A percentile compares a stretch with the other conserved stretches of the same genome.
phyloP scores from a whole-genome alignment of 495 filamentous ascomycete genomes.

The Tuber calosporum region DNA sequence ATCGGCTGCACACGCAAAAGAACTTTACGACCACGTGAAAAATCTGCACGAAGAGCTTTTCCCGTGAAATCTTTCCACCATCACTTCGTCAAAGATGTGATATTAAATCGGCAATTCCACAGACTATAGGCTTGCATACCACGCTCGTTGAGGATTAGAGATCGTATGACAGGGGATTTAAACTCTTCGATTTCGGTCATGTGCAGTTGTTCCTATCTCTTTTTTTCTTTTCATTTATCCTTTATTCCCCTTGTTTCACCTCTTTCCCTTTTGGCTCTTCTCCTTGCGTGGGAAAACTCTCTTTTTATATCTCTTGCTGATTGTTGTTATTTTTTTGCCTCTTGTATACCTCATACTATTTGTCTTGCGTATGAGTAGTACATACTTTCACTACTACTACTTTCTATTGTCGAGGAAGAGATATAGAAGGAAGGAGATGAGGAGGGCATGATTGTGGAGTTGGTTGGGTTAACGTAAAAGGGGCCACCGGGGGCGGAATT shows the following conservation, averaged over 20 bases:
- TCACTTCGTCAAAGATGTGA: not conserved
- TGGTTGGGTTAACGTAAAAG: not conserved
- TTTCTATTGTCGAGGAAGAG: conserved; percentile 10
- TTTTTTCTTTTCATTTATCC: not conserved
- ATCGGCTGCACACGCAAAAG: conserved; percentile 38
- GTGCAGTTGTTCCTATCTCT: not conserved
- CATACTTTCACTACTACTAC: conserved; percentile 1
- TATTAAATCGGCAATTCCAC: not conserved
- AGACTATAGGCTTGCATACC: not conserved
- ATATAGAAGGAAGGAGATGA: not conserved
- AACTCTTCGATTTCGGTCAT: not conserved
- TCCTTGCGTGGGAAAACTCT: conserved; percentile 14
- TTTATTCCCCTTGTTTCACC: conserved; percentile 11
- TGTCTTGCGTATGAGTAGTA: conserved; percentile 10
- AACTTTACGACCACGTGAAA: conserved; percentile 35
- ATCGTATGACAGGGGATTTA: conserved; percentile 1
- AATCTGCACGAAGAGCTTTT: conserved; percentile 37
- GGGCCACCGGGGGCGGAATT: not conserved
- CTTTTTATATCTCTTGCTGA: conserved; percentile 23
- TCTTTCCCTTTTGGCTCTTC: not conserved
- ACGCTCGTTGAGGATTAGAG: not conserved
- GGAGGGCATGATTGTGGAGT: not conserved
- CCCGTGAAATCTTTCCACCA: conserved; percentile 12
- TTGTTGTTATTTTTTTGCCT: conserved; percentile 5
- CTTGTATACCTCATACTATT: conserved; percentile 5